Percentiles rank a stretch among this genome's conserved stretches.
phyloP scores from a whole-genome alignment of 257 asterid species.

The Penstemon eatonii region DNA sequence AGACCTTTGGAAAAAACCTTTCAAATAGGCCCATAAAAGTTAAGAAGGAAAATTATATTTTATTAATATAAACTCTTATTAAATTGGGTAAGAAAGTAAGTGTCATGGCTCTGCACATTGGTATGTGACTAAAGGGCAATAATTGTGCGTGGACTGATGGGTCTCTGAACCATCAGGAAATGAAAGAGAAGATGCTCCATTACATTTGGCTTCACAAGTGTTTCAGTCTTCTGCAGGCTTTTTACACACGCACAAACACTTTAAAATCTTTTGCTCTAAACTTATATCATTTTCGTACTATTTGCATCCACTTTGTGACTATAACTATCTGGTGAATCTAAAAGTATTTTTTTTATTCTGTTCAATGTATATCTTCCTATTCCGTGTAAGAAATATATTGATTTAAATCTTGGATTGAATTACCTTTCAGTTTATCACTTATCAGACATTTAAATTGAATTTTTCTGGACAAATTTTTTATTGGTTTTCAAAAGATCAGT shows the following conservation, averaged over 20 bases:
- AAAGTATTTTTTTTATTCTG: background rate
- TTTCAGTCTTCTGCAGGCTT: constrained; percentile 21
- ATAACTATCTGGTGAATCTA: background rate
- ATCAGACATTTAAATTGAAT: no score
- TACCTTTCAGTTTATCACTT: no score
- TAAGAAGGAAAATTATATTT: no score
- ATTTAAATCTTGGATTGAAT: no score
- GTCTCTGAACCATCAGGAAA: constrained; percentile 12
- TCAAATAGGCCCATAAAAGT: no score
- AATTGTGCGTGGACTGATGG: background rate
- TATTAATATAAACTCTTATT: no score
- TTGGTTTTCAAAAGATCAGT: no score
- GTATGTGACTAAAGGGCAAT: constrained; percentile 1
- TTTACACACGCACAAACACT: background rate
- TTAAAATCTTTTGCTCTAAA: constrained; percentile 3
- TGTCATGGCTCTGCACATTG: background rate
- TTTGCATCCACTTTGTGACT: constrained; percentile 5
- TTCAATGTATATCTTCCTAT: background rate
- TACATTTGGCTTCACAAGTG: background rate
- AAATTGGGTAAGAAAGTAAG: no score
- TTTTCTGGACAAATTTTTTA: no score
- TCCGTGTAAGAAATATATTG: background rate
- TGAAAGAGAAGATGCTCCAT: background rate
- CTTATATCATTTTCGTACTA: constrained; percentile 6
- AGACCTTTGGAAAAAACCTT: no score